Percentiles rank a stretch among this genome's conserved stretches.
Conservation (phyloP, 805 yeast species). For the Ogataea populi-albae region DNA sequence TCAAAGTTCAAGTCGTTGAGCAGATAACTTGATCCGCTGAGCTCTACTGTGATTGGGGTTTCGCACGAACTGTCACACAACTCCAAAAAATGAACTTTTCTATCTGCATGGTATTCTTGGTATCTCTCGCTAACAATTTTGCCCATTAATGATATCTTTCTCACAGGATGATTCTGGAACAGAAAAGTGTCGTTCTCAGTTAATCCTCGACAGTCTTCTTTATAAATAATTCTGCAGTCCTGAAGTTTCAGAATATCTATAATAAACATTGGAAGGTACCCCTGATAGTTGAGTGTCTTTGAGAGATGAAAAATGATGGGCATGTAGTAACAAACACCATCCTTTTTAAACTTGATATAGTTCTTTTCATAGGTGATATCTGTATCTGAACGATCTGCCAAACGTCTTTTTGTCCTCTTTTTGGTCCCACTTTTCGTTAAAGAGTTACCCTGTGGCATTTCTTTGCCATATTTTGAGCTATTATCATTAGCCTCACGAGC, state of each 20-base stretch:
- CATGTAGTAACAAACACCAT: constrained; percentile 32
- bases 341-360: constrained; percentile 25
- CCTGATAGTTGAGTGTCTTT: constrained; percentile 23
- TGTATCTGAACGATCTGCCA: constrained; percentile 2
- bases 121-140: constrained; percentile 33
- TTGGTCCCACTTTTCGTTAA: no score
- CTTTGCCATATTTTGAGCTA: no score
- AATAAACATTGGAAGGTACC: constrained; percentile 31
- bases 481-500: background rate
- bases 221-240: constrained; percentile 26
- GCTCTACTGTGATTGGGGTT: constrained; percentile 26
- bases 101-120: constrained; percentile 12
- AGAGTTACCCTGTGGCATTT: no score
- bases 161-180: constrained; percentile 43
- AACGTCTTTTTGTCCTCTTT: constrained; percentile 5
- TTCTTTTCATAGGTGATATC: constrained; percentile 21
- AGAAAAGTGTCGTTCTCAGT: constrained; percentile 26
- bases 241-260: constrained; percentile 27
- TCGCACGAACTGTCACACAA: constrained; percentile 33
- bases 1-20: constrained; percentile 21
- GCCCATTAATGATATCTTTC: constrained; percentile 36
- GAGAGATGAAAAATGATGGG: constrained; percentile 36
- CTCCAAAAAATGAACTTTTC: constrained; percentile 20
- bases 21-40: constrained; percentile 15
- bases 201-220: constrained; percentile 20